Evolutionary conservation across 371 early-diverging fungal genomes (phyloP), one percentile per base, ranked within the genome.

Genomic region (Mortierella sp.): DNA sequence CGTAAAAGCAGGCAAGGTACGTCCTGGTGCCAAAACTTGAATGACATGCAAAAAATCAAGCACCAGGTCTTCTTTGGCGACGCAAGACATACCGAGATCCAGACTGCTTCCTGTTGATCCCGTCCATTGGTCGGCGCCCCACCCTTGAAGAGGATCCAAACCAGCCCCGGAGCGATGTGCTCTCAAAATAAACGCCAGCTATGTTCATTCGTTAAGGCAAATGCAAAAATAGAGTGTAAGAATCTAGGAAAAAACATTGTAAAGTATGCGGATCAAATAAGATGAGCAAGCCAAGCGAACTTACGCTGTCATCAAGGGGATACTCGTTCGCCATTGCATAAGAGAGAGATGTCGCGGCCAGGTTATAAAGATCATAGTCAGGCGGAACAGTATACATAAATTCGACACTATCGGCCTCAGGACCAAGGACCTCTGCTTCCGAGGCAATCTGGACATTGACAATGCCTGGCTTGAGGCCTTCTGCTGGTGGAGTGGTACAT

Each of bases 371-470:
- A 72, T 86, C 86, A 50, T 82, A 82, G 28, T 82, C 86, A 45
- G 76, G 78, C 14, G 86, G 86, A 9, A 80, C 86, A 78, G 80
- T 86, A 52, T 86, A 86, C 86, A 86, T 79, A 54, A 80, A 86
- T 24, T 86, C 82, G 8, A 84, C 85, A 42, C 77, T 78, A 14
- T 70, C 78, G 8, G 74, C 79, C 10, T 84, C 80, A 1, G 72
- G 60, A 3, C 76, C 73, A 28, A 80, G 45, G 1, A 82, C 76
- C 58, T 73, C 80, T 2, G 78, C 72, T 47, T 55, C 44, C 9
- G 78, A 75, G 3, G 76, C 86, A 38, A 86, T 86, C 48, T 75
- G 77, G 65, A 86, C 86, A 3, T 63, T 60, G 26, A 86, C 86
- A 45, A 86, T 82, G 8, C 86, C 86, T 19, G 86, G 86, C 55